phyloP scores from a whole-genome alignment of 139 green algal genomes.

The Tetradesmus obliquus region DNA sequence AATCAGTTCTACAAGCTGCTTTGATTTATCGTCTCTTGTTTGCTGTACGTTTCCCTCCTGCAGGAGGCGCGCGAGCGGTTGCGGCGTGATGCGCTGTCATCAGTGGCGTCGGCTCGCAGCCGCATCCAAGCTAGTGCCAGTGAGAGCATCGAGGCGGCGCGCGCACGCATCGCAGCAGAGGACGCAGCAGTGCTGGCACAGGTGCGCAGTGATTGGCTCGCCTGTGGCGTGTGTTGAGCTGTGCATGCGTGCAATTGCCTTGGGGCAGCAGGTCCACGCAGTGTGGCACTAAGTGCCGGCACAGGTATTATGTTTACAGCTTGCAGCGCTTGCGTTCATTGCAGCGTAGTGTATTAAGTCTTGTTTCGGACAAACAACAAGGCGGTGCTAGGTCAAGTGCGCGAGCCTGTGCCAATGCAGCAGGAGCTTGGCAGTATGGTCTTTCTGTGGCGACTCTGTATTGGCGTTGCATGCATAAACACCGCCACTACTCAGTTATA shows the following conservation, averaged over 20 bases:
- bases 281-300: no score
- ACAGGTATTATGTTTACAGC: no score
- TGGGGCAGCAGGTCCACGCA: not conserved
- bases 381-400: no score
- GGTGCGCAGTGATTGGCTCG: not conserved
- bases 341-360: no score
- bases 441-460: no score
- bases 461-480: no score
- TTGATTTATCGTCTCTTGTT: not conserved
- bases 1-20: no score
- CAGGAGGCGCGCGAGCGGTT: slow-evolving; percentile 41
- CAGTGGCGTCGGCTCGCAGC: slow-evolving; percentile 40
- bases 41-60: not conserved
- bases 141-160: slow-evolving; percentile 45
- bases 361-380: no score
- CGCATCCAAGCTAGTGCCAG: slow-evolving; percentile 31
- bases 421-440: no score
- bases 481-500: not conserved
- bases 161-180: slow-evolving; percentile 41
- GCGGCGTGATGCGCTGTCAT: slow-evolving; percentile 35
- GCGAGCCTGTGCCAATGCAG: no score
- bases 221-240: not conserved
- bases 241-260: not conserved
- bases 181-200: slow-evolving; percentile 41
- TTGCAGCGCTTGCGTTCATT: no score